Base-by-base conservation (phyloP, 768 basidiomycete species). In the Suillus clintonianus region DNA sequence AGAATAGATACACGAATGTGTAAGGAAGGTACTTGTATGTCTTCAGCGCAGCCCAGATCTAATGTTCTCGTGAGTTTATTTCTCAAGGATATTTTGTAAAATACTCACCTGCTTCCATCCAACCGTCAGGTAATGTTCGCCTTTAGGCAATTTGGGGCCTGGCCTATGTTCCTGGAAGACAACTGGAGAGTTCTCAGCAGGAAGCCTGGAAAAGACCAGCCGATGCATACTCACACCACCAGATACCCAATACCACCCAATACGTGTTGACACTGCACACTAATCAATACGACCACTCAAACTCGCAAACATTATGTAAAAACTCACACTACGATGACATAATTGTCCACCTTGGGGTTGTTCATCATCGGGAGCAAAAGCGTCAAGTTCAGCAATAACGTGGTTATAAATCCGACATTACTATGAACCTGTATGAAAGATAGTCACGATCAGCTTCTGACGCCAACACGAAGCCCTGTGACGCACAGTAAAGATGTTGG, bases 101-200 rank as follows among this genome's bases (percentile, higher is more conserved):
- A 3, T 51, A 24, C 2, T 69, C 63, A 86, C 90, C 80, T 94
- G 92, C 71, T 91, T 93, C 89, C 90, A 94, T 51, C 94, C 94
- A 53, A 95, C 85, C 0, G 91, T 92, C 34, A 94, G 64, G 69
- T 94, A 95, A 64, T 76, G 83, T 66, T 93, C 87, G 58, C 88
- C 88, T 66, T 88, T 89, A 0, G 94, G 94, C 36, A 95, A 78
- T 13, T 86, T 76, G 59, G 92, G 91, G 0, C 94, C 94, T 2
- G 90, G 89, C 9, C 94, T 86, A 22, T 88, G 90, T 70, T 91
- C 85, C 72, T 95, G 94, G 73, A 86, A 94, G 56, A 94, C 84
- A 68, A 95, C 92, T 93, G 60, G 0, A 54, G 17, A 3, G 27
- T 60, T 51, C 64, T 41, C 36, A 39, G 13, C 59, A 19, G 17